Evolutionary conservation across 2,329 filamentous ascomycete species (phyloP), one percentile per base, ranked within the genome.

Genomic region (Graphilbum fragrans): DNA sequence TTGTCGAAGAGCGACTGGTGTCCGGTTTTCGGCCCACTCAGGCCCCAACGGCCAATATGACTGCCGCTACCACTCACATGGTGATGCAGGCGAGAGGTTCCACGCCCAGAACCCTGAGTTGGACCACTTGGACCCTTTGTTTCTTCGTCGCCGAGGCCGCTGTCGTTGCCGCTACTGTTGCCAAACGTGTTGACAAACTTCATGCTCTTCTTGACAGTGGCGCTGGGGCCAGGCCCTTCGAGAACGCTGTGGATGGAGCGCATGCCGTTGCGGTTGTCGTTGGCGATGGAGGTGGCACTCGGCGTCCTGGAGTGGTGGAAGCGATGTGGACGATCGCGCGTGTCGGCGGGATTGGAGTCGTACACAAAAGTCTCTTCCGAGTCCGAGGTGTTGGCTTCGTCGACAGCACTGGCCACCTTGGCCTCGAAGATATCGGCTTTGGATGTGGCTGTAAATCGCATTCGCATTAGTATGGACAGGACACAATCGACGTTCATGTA

Each of bases 351-450:
- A 55, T 98, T 98, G 21, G 92, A 96, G 60, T 98, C 92, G 63
- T 98, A 98, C 16, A 98, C 92, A 60, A 96, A 98, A 0, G 92
- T 96, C 61, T 96, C 92, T 54, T 95, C 92, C 1, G 90, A 96
- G 58, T 98, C 92, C 7, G 90, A 95, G 12, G 90, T 94, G 59
- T 95, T 85, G 35, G 86, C 87, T 59, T 96, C 88, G 57, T 96
- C 90, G 40, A 98, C 87, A 9, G 90, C 90, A 58, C 81, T 95
- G 39, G 90, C 90, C 50, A 98, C 87, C 57, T 94, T 94, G 51
- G 88, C 87, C 65, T 96, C 92, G 58, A 98, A 98, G 39, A 96
- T 87, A 61, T 98, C 92, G 56, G 92, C 90, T 66, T 96, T 96
- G 45, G 88, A 94, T 16, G 87, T 92, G 45, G 81, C 86, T 80